phyloP scores from a whole-genome alignment of 2,329 filamentous ascomycete species.

The Arthrobotrys iridis region DNA sequence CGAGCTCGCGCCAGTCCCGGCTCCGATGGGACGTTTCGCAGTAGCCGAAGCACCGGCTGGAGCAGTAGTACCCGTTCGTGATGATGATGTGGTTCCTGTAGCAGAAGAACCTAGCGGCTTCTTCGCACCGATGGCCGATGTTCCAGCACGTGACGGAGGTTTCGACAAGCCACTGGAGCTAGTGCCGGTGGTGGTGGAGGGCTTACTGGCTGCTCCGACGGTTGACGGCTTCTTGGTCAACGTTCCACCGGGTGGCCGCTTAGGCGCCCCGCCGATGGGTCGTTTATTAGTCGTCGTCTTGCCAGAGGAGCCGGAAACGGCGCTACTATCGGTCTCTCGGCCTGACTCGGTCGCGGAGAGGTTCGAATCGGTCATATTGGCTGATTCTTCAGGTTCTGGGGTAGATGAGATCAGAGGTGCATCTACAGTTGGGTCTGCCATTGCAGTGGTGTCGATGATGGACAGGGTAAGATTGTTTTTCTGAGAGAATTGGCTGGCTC shows the following conservation, averaged over 20 bases:
- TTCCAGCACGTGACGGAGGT: slow-evolving; percentile 37
- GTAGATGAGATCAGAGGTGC: slow-evolving; percentile 46
- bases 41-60: not conserved
- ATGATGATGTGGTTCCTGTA: slow-evolving; percentile 15
- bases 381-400: slow-evolving; percentile 42
- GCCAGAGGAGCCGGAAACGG: slow-evolving; percentile 40
- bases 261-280: slow-evolving; percentile 35
- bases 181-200: slow-evolving; percentile 14
- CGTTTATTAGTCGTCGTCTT: slow-evolving; percentile 44
- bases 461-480: not conserved
- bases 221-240: slow-evolving; percentile 49
- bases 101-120: slow-evolving; percentile 20
- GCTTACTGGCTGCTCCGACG: slow-evolving; percentile 20
- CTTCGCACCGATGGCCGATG: slow-evolving; percentile 10
- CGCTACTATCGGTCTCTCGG: slow-evolving; percentile 42
- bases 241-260: slow-evolving; percentile 51
- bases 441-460: not conserved
- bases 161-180: slow-evolving; percentile 35
- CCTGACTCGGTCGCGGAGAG: slow-evolving; percentile 48
- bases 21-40: slow-evolving; percentile 15
- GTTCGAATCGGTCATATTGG: slow-evolving; percentile 23
- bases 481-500: not conserved
- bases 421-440: slow-evolving; percentile 43
- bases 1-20: not conserved
- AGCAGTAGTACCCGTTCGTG: slow-evolving; percentile 21